These are phyloP conservation scores for Lipomyces lipofer DNA, from an alignment of 805 yeast species.

Conservation along the genomic window DNA sequence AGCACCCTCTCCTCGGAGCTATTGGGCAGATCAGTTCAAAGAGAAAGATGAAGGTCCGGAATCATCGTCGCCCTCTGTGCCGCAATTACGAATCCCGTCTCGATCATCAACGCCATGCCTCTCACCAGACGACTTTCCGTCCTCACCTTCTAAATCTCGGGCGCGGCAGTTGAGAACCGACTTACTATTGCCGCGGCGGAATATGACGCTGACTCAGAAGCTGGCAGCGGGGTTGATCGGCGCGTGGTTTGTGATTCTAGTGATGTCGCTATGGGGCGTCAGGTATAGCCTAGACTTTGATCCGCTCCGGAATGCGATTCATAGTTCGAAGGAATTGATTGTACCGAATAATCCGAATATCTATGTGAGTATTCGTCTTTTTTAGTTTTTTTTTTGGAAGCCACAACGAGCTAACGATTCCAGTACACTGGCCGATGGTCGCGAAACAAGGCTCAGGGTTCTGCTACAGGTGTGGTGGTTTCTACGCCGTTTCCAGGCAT, in stretches of 20 bases:
- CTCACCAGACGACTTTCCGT: not conserved
- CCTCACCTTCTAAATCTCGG: not conserved
- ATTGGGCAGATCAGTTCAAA: too few relatives aligned
- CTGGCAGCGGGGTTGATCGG: constrained; percentile 22
- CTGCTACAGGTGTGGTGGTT: constrained; percentile 22
- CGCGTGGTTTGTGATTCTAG: constrained; percentile 25
- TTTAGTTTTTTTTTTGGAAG: not conserved
- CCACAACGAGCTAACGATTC: too few relatives aligned
- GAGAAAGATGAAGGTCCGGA: too few relatives aligned
- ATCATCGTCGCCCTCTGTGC: too few relatives aligned
- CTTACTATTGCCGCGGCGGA: constrained; percentile 4
- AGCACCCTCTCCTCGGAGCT: too few relatives aligned
- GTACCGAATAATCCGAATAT: constrained; percentile 18
- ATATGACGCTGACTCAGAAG: constrained; percentile 8
- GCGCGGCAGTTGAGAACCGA: not conserved
- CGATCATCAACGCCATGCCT: too few relatives aligned
- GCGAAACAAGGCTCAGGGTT: constrained; percentile 25
- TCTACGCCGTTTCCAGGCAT: constrained; percentile 25
- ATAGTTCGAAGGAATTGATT: constrained; percentile 5
- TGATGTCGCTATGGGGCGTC: constrained; percentile 6
- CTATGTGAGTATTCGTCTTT: not conserved
- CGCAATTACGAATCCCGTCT: too few relatives aligned
- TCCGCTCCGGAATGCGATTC: constrained; percentile 23
- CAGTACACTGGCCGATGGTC: constrained; percentile 30
- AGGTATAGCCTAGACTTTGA: constrained; percentile 15